Base-by-base conservation (phyloP, 192 early-diverging fungal genomes). In the Coemansia sp. region DNA sequence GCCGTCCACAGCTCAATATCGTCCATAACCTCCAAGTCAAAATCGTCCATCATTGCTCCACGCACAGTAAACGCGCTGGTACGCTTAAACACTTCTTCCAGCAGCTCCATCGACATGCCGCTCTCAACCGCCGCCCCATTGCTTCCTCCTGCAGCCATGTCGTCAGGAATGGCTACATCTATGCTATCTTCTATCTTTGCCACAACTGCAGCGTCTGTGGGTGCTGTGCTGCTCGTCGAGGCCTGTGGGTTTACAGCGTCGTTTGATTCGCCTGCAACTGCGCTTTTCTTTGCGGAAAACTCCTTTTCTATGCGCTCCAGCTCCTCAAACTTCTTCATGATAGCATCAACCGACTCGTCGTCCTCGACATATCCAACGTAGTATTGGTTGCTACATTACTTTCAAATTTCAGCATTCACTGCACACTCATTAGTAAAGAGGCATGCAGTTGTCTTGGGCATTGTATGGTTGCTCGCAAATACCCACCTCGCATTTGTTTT, bases 251-350 rank as follows among this genome's bases (percentile, higher is more conserved):
- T 57, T 35, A 57, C 75, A 2, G 66, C 48, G 14, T 49, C 54
- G 51, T 22, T 32, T 35, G 57, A 20, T 59, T 16, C 56, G 14
- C 43, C 57, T 5, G 41, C 57, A 18, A 23, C 39, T 14, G 41
- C 57, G 24, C 59, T 71, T 47, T 75, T 81, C 57, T 74, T 74
- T 20, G 69, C 69, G 1, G 80, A 86, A 68, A 93, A 85, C 74
- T 97, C 93, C 66, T 85, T 80, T 65, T 94, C 87, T 74, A 95
- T 92, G 3, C 88, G 82, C 58, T 96, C 96, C 18, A 98, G 85
- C 73, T 96, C 94, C 69, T 95, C 90, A 75, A 98, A 98, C 81
- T 98, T 98, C 69, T 93, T 93, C 96, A 98, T 98, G 62, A 98
- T 98, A 5, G 90, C 89, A 43, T 93, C 96, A 13, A 98, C 89